These are phyloP conservation scores for Spathaspora gorwiae DNA, from an alignment of 805 yeast species.

Conservation along the genomic window DNA sequence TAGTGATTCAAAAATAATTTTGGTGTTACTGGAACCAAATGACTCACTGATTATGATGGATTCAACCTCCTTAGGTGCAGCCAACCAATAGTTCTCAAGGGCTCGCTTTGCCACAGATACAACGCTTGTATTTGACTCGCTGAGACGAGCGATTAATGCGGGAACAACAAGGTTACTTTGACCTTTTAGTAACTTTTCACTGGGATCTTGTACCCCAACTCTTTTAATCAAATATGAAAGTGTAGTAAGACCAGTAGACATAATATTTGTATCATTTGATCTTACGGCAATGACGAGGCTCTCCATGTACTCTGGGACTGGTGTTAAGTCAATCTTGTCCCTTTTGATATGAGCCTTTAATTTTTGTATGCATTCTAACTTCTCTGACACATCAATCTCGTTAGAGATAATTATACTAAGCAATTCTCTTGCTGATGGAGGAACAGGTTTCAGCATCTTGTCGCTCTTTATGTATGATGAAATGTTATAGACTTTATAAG, in stretches of 20 bases:
- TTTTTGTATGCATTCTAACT: slow-evolving; percentile 19
- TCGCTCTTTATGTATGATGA: too few relatives aligned
- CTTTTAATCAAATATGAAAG: slow-evolving; percentile 55
- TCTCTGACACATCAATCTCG: slow-evolving; percentile 2
- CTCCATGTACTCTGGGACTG: slow-evolving; percentile 49
- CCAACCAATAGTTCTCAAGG: slow-evolving; percentile 51
- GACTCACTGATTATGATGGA: slow-evolving; percentile 40
- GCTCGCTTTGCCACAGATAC: slow-evolving; percentile 38
- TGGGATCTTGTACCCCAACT: slow-evolving; percentile 52
- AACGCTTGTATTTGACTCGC: slow-evolving; percentile 35
- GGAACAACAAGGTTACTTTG: slow-evolving; percentile 48
- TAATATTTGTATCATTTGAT: slow-evolving; percentile 33
- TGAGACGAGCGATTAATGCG: slow-evolving; percentile 43
- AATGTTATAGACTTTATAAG: too few relatives aligned
- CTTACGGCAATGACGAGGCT: slow-evolving; percentile 44
- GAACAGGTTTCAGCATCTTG: too few relatives aligned
- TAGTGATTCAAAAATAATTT: slow-evolving; percentile 41
- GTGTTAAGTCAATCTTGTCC: slow-evolving; percentile 47
- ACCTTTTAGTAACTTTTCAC: slow-evolving; percentile 31
- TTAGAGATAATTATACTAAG: slow-evolving; percentile 15
- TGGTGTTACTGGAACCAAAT: slow-evolving; percentile 32
- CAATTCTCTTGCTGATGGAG: slow-evolving; percentile 13
- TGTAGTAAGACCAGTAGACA: slow-evolving; percentile 43
- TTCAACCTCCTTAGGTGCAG: slow-evolving; percentile 48
- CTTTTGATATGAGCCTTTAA: slow-evolving; percentile 53